Conservation (phyloP, 2,329 filamentous ascomycete species). For the Ophiostoma sp. region DNA sequence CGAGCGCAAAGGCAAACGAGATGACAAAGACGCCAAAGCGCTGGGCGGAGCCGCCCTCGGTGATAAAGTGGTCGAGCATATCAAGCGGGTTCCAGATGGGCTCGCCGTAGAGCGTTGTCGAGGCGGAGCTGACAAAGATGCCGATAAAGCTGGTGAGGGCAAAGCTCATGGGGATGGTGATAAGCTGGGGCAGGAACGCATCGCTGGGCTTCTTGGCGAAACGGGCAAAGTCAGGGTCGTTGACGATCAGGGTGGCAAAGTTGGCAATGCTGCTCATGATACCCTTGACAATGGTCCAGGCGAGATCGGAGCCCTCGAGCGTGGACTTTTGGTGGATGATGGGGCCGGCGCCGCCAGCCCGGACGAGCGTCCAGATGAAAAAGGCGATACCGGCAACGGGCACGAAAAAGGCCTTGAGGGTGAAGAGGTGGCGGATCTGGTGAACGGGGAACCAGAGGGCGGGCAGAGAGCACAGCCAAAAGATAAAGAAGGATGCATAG, state of each 20-base stretch:
- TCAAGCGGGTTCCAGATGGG: conserved; percentile 69
- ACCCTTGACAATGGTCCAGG: conserved; percentile 37
- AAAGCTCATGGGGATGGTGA: conserved; percentile 56
- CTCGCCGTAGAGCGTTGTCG: conserved; percentile 59
- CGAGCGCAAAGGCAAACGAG: conserved; percentile 64
- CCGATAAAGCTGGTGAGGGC: conserved; percentile 79
- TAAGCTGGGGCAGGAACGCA: conserved; percentile 29
- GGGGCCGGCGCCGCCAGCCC: conserved; percentile 27
- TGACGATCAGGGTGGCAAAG: conserved; percentile 36
- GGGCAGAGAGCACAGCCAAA: conserved; percentile 37
- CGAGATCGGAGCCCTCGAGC: conserved; percentile 30
- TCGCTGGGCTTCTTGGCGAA: conserved; percentile 32
- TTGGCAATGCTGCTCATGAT: conserved; percentile 38
- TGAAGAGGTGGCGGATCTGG: conserved; percentile 35
- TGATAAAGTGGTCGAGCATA: conserved; percentile 61
- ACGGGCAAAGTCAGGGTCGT: conserved; percentile 37
- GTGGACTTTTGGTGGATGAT: conserved; percentile 22
- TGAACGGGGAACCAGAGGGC: conserved; percentile 56
- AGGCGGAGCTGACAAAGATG: conserved; percentile 71
- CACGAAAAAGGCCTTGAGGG: conserved; percentile 45
- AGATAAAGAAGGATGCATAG: conserved; percentile 36
- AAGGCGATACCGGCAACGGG: conserved; percentile 53
- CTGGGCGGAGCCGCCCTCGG: conserved; percentile 62
- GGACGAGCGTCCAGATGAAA: conserved; percentile 23
- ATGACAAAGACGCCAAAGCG: conserved; percentile 74